These are phyloP conservation scores for Lentinus polychrous DNA, from an alignment of 1,284 basidiomycete species.

Conservation along the genomic window DNA sequence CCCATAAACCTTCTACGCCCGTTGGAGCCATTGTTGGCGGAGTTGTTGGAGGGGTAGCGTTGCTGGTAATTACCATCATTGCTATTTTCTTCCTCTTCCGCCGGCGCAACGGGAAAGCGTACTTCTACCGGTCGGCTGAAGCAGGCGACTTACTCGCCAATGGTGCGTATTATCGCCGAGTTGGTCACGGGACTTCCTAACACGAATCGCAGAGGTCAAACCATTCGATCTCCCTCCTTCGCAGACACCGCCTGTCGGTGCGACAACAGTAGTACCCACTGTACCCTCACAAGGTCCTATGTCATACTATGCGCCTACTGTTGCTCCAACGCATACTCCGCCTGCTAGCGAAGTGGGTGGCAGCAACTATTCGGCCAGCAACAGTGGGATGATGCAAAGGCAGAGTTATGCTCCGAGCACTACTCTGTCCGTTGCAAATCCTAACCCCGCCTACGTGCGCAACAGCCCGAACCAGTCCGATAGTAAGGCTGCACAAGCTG, in stretches of 20 bases:
- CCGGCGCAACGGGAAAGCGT: slow-evolving; percentile 2
- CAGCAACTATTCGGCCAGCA: neutral
- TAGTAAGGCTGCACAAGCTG: slow-evolving; percentile 6
- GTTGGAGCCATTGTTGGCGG: slow-evolving; percentile 13
- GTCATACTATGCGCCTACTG: neutral
- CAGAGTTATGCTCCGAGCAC: slow-evolving; percentile 1
- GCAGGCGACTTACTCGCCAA: slow-evolving; percentile 4
- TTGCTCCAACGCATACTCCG: neutral
- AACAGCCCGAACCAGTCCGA: slow-evolving; percentile 3
- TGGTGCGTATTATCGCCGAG: slow-evolving; percentile 2
- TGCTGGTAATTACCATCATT: slow-evolving; percentile 6
- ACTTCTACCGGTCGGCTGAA: slow-evolving; percentile 6
- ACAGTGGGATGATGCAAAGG: neutral
- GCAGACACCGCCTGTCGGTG: neutral
- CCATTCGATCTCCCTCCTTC: neutral
- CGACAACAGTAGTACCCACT: neutral
- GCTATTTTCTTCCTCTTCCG: slow-evolving; percentile 5
- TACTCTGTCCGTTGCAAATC: neutral
- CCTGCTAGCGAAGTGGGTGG: neutral
- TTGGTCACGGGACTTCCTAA: neutral
- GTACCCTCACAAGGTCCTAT: neutral
- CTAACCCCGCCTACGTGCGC: neutral
- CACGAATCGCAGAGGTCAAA: neutral
- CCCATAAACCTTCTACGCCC: slow-evolving; percentile 1
- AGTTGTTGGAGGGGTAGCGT: slow-evolving; percentile 8